Evolutionary conservation across 331 rosid genomes (phyloP).

Genomic region (Dryas integrifolia): DNA sequence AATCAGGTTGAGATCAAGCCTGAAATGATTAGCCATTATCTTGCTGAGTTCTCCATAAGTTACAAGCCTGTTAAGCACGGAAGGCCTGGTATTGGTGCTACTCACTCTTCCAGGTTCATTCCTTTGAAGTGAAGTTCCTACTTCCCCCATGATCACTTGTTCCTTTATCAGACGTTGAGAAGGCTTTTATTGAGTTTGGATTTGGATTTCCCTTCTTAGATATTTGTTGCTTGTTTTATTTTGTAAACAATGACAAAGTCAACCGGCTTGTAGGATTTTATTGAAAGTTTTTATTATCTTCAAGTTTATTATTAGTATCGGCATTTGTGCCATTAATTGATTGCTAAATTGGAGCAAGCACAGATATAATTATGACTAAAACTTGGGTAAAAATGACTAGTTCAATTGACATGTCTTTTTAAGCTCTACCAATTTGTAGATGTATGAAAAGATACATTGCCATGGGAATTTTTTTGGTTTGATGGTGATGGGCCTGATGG

Average conservation of each 20-base stretch:
- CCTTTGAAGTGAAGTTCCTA: slow-evolving; percentile 58
- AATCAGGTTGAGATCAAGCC: slow-evolving; percentile 90
- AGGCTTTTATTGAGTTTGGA: slow-evolving; percentile 3
- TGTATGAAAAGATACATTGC: background rate
- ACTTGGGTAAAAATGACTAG: no score
- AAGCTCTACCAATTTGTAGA: no score
- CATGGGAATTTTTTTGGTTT: no score
- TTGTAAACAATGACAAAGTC: slow-evolving; percentile 3
- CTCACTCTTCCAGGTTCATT: slow-evolving; percentile 67
- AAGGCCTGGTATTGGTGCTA: slow-evolving; percentile 39
- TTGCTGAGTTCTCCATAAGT: slow-evolving; percentile 83
- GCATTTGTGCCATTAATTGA: background rate
- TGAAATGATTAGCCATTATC: slow-evolving; percentile 79
- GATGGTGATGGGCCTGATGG: no score
- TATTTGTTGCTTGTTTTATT: slow-evolving; percentile 4
- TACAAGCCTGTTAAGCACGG: slow-evolving; percentile 95
- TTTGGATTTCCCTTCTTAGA: slow-evolving; percentile 3
- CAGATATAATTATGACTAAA: no score
- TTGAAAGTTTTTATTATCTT: background rate
- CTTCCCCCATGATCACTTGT: background rate
- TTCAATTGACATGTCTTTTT: no score
- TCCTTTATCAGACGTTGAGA: background rate
- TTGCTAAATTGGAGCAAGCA: no score
- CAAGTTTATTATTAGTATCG: background rate
- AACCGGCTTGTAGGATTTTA: slow-evolving; percentile 12